Base-by-base conservation (phyloP, 108 stramenopile genomes). In the Cyclotella atomus region DNA sequence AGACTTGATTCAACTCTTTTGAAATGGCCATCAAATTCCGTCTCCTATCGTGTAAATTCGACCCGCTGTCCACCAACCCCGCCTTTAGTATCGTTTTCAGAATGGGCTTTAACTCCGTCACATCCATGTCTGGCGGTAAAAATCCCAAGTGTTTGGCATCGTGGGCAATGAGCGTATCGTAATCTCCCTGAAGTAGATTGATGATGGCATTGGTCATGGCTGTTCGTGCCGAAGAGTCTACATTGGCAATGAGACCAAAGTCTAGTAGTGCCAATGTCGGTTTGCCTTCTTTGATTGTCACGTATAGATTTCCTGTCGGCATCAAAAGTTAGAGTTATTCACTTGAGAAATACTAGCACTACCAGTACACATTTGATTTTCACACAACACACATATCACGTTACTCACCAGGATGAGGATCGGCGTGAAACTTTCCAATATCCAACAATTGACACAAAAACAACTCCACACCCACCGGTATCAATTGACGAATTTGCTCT, bases 161-260 rank as follows among this genome's bases (percentile, higher is more conserved):
- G 23, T 81, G 75, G 3, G 71, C 53, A 17, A 95, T 78, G 8
- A 97, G 59, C 15, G 82, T 66, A 68, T 95, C 92, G 73, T 88
- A 95, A 57, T 94, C 91, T 3, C 93, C 88, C 32, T 78, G 80
- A 10, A 97, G 71, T 10, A 95, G 79, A 63, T 95, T 89, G 28
- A 95, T 87, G 34, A 97, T 90, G 2, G 96, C 95, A 60, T 77
- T 82, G 6, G 93, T 95, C 89, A 97, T 92, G 57, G 86, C 80
- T 30, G 71, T 67, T 34, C 89, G 75, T 23, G 71, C 84, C 5
- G 59, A 44, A 34, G 61, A 69, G 44, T 87, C 81, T 19, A 97
- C 85, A 41, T 92, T 81, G 0, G 91, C 83, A 52, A 89, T 85
- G 52, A 97, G 79, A 15, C 96, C 96, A 82, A 94, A 97, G 67